Evolutionary conservation across 2,329 filamentous ascomycete genomes (phyloP).

Genomic region (Aspergillus viridinutans): DNA sequence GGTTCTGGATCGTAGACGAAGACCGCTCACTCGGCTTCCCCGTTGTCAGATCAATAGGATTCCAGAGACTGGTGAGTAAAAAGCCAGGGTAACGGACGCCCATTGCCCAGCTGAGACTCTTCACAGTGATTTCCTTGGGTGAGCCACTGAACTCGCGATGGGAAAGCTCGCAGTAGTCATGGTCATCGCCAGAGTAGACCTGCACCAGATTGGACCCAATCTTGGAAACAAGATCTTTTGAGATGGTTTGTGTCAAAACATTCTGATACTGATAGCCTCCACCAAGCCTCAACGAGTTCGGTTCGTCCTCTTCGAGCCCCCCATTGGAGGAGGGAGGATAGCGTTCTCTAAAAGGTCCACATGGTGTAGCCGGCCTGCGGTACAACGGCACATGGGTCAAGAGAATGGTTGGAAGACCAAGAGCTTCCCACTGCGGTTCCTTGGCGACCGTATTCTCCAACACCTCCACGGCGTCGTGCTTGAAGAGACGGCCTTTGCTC

Average conservation of each 20-base stretch:
- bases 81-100: conserved; percentile 85
- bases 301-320: conserved; percentile 56
- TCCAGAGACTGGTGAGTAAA: conserved; percentile 83
- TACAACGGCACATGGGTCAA: conserved; percentile 90
- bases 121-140: conserved; percentile 83
- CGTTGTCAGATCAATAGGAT: conserved; percentile 65
- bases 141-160: conserved; percentile 65
- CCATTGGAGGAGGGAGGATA: conserved; percentile 68
- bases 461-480: conserved; percentile 58
- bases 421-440: conserved; percentile 18
- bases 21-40: conserved; percentile 28
- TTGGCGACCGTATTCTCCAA: conserved; percentile 38
- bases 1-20: conserved; percentile 69
- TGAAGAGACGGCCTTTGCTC: conserved; percentile 51
- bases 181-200: conserved; percentile 93
- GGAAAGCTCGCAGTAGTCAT: conserved; percentile 91
- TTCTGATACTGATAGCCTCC: conserved; percentile 96
- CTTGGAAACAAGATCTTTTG: conserved; percentile 68
- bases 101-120: conserved; percentile 95
- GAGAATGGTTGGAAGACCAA: conserved; percentile 78
- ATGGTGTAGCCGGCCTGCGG: conserved; percentile 75
- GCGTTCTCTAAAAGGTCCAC: conserved; percentile 79
- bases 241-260: conserved; percentile 73
- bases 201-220: conserved; percentile 73
- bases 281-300: conserved; percentile 72